Evolutionary conservation across 1,139 yeast species (phyloP).

Genomic region (Chernovozyma sophiae-reginae): DNA sequence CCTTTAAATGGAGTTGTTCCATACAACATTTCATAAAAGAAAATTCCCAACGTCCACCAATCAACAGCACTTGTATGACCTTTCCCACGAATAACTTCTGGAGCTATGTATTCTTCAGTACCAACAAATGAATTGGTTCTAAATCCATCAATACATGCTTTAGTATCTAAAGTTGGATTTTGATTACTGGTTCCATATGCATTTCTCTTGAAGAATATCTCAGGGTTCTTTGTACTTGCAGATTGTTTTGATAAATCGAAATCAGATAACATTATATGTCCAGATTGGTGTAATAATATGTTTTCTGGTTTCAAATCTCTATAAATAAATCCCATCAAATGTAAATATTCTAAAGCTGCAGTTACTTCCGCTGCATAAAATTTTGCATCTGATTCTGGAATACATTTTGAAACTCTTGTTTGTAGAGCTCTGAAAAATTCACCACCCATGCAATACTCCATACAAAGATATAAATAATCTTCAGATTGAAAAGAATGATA

Average conservation of each 20-base stretch:
- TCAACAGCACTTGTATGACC: conserved; percentile 98
- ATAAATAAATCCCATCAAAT: conserved; percentile 93
- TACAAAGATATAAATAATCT: conserved; percentile 87
- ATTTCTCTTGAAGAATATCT: conserved; percentile 31
- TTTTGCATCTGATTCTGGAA: conserved; percentile 82
- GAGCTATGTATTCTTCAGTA: conserved; percentile 96
- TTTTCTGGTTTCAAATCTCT: conserved; percentile 95
- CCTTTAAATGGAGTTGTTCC: conserved; percentile 98
- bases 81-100: conserved; percentile 93
- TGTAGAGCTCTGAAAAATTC: conserved; percentile 96
- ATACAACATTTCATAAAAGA: conserved; percentile 87
- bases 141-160: conserved; percentile 92
- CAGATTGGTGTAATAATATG: conserved; percentile 87
- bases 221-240: conserved; percentile 60
- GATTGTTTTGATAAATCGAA: conserved; percentile 93
- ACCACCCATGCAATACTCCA: conserved; percentile 99
- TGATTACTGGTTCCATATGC: conserved; percentile 18
- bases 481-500: conserved; percentile 96
- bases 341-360: conserved; percentile 93
- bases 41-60: conserved; percentile 98
- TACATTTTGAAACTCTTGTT: conserved; percentile 81
- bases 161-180: conserved; percentile 67
- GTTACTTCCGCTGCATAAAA: conserved; percentile 97
- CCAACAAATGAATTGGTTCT: conserved; percentile 97
- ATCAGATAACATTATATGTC: conserved; percentile 96